phyloP scores from a whole-genome alignment of 2,329 filamentous ascomycete genomes.

The Diaporthe sp. region DNA sequence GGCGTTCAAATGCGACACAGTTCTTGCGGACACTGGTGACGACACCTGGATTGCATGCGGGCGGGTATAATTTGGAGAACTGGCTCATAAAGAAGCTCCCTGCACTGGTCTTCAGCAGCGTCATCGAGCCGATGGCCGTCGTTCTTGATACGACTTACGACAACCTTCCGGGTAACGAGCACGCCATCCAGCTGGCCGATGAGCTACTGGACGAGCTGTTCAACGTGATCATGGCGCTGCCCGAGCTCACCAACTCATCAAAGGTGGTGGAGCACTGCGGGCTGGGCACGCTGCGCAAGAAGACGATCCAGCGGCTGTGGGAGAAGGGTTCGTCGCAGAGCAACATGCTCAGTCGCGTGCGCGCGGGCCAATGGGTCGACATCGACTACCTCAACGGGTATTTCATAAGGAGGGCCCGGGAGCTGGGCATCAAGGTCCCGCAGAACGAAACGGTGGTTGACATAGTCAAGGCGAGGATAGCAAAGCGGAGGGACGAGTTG shows the following conservation, averaged over 20 bases:
- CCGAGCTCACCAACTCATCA: conserved; percentile 77
- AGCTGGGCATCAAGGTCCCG: conserved; percentile 79
- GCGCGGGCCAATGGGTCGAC: conserved; percentile 75
- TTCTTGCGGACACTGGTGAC: conserved; percentile 75
- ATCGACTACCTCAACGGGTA: conserved; percentile 92
- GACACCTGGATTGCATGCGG: conserved; percentile 72
- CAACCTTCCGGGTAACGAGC: conserved; percentile 76
- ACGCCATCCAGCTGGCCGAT: conserved; percentile 76
- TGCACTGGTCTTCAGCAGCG: conserved; percentile 79
- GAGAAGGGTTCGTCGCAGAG: conserved; percentile 68
- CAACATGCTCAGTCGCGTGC: conserved; percentile 77
- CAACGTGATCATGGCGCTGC: conserved; percentile 78
- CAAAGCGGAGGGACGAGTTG: conserved; percentile 40
- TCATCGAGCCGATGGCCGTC: conserved; percentile 86
- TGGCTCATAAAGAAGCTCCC: conserved; percentile 84
- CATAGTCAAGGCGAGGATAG: conserved; percentile 75
- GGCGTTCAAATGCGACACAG: conserved; percentile 58
- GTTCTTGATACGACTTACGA: conserved; percentile 84
- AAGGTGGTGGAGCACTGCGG: conserved; percentile 71
- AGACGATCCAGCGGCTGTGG: conserved; percentile 70
- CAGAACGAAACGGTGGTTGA: conserved; percentile 81
- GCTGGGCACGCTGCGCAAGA: conserved; percentile 72
- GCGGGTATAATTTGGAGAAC: conserved; percentile 69
- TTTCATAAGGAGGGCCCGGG: conserved; percentile 79
- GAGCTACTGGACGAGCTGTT: conserved; percentile 82